Percentiles rank a stretch among this genome's conserved stretches.
These are phyloP conservation scores for Candida qinlingensis DNA, from an alignment of 805 yeast species.

Conservation along the genomic window DNA sequence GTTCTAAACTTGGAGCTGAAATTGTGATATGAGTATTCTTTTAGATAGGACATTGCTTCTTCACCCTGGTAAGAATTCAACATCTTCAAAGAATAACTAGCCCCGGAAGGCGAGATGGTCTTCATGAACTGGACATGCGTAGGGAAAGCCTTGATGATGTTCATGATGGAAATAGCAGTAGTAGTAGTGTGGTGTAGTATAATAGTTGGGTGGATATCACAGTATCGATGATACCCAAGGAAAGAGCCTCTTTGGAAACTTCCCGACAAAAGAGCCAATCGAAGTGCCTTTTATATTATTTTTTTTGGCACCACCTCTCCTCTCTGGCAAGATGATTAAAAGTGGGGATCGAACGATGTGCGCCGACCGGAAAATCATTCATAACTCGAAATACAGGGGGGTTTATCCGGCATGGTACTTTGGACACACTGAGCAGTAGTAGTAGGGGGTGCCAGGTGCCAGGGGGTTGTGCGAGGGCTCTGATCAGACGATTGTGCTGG, in stretches of 20 bases:
- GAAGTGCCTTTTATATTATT: too few species aligned
- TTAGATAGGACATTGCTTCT: conserved; percentile 6
- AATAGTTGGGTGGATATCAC: background rate
- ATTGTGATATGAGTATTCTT: conserved; percentile 9
- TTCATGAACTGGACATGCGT: conserved; percentile 9
- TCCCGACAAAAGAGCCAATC: too few species aligned
- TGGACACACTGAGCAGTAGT: background rate
- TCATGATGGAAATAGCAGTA: background rate
- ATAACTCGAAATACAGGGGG: background rate
- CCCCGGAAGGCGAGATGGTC: conserved; percentile 2
- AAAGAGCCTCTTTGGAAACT: background rate
- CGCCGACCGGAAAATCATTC: background rate
- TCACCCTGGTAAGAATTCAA: conserved; percentile 4
- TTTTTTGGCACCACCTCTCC: too few species aligned
- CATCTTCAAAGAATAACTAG: conserved; percentile 5
- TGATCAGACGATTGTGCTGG: too few species aligned
- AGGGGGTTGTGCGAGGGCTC: too few species aligned
- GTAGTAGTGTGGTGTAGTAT: background rate
- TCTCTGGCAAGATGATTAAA: too few species aligned
- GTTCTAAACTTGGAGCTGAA: conserved; percentile 9
- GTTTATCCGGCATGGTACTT: background rate
- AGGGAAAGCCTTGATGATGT: conserved; percentile 8
- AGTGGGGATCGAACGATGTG: background rate
- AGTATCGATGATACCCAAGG: background rate
- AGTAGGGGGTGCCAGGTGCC: too few species aligned